Evolutionary conservation across 2,329 filamentous ascomycete species (phyloP).

Genomic region (Emergomyces pasteurianus): DNA sequence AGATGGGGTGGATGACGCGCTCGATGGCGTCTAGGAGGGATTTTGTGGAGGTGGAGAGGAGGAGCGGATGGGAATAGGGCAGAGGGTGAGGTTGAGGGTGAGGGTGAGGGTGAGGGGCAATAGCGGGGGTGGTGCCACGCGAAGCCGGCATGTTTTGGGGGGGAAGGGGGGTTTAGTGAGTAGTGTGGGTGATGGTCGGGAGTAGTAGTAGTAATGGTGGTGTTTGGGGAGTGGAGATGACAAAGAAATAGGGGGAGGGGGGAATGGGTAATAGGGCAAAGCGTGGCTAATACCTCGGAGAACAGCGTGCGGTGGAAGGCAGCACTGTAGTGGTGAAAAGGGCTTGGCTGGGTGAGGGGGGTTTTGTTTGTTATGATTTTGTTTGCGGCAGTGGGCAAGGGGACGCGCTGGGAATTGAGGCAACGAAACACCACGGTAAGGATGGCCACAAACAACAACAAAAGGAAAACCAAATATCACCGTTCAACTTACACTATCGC

Average conservation of each 20-base stretch:
- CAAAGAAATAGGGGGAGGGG: background rate
- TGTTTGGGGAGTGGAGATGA: no score
- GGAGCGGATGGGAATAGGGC: background rate
- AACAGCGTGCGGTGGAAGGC: no score
- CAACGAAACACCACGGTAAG: background rate
- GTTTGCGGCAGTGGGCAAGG: background rate
- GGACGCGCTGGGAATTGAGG: background rate
- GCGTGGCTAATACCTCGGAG: no score
- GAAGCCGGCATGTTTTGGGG: background rate
- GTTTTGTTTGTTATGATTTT: background rate
- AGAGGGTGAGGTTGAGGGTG: background rate
- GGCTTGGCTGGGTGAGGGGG: background rate
- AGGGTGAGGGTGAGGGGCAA: background rate
- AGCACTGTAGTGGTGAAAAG: no score
- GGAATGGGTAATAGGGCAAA: background rate
- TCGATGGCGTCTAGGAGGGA: background rate
- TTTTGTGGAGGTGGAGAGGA: background rate
- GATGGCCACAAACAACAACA: background rate
- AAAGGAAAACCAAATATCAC: background rate
- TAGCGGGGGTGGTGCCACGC: background rate
- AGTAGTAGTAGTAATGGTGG: no score
- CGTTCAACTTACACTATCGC: conserved; percentile 59
- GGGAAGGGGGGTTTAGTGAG: background rate
- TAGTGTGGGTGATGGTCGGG: no score
- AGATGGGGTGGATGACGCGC: conserved; percentile 3